Base-by-base conservation (phyloP, 306 rosid species). In the Hippophae tibetana region DNA sequence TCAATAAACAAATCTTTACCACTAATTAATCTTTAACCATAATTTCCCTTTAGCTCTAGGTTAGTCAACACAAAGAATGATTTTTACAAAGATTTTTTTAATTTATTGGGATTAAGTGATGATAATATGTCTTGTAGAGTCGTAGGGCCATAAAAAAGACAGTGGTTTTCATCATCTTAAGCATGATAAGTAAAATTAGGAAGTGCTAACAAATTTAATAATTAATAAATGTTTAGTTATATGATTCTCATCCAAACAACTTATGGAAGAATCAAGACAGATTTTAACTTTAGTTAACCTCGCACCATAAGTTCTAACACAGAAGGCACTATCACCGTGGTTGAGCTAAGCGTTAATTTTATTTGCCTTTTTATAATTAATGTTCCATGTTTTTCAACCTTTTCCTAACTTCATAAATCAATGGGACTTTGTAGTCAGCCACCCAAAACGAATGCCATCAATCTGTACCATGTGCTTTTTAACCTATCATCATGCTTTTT, bases 101-200 rank as follows among this genome's bases (percentile, higher is more conserved):
- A 18, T 18, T 18, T 68, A 63, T 58, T 42, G n/a, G 58, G 38
- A 31, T 71, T 58, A 71, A 73, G 64, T 85, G 71, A 74, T 74
- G 70, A 54, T 69, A 60, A 71, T 67, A 70, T 41, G 69, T 72
- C 59, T 58, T 38, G 23, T 52, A 55, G 72, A 69, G 53, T 58
- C 42, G 23, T 52, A 55, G 72, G 71, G 50, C 70, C 56, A 63
- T 65, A 61, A 54, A 50, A 50, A 31, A 52, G 53, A 26, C 52
- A 47, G 27, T 5, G 13, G 7, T 41, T 12, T 57, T 41, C 13
- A 7, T 7, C 46, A 42, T 42, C 18, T 7, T 8, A 8, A n/a
- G 38, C 38, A 31, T 31, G 38, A 7, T 57, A 57, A 57, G 42
- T 57, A 42, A 7, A 14, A 49, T 13, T 12, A 49, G 26, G 9